A percentile compares a stretch with the other conserved stretches of the same genome.
Conservation (phyloP, 2,329 filamentous ascomycete species). For the Neocucurbitaria cava region DNA sequence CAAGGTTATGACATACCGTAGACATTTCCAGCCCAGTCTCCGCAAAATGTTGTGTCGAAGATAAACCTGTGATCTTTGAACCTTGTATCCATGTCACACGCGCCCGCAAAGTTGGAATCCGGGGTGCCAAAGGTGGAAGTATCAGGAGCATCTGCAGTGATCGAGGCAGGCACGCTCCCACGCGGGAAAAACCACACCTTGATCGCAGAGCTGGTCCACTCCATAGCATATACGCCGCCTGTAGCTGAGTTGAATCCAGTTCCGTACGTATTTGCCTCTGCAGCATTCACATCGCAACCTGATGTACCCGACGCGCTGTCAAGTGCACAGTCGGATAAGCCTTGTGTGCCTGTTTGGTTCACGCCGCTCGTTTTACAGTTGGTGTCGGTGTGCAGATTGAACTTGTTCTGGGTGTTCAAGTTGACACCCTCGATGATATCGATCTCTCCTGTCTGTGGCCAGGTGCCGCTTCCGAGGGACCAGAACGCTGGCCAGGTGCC, state of each 20-base stretch:
- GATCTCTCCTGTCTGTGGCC: slow-evolving; percentile 28
- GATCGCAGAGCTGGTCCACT: slow-evolving; percentile 74
- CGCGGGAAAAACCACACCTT: slow-evolving; percentile 82
- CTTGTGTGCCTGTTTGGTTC: slow-evolving; percentile 20
- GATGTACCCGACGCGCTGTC: slow-evolving; percentile 17
- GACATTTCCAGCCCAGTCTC: slow-evolving; percentile 78
- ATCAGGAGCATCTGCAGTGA: slow-evolving; percentile 64
- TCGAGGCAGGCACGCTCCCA: slow-evolving; percentile 64
- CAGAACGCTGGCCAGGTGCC: slow-evolving; percentile 46
- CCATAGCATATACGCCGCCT: slow-evolving; percentile 53
- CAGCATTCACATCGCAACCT: slow-evolving; percentile 54
- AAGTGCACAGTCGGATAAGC: slow-evolving; percentile 22
- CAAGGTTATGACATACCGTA: slow-evolving; percentile 67
- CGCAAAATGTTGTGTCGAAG: slow-evolving; percentile 86
- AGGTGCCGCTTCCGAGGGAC: slow-evolving; percentile 26
- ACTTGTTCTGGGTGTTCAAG: slow-evolving; percentile 30
- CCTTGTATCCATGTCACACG: slow-evolving; percentile 73
- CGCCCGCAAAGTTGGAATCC: slow-evolving; percentile 70
- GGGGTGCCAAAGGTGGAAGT: slow-evolving; percentile 72
- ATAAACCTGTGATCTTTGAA: slow-evolving; percentile 78
- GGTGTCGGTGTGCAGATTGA: slow-evolving; percentile 37
- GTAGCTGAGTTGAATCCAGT: slow-evolving; percentile 57
- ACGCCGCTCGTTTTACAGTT: slow-evolving; percentile 27
- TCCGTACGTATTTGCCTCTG: slow-evolving; percentile 53
- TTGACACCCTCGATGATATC: slow-evolving; percentile 47